A percentile compares a stretch with the other conserved stretches of the same genome.
These are phyloP conservation scores for Kwoniella sp. DNA, from an alignment of 768 basidiomycete species.

Conservation along the genomic window DNA sequence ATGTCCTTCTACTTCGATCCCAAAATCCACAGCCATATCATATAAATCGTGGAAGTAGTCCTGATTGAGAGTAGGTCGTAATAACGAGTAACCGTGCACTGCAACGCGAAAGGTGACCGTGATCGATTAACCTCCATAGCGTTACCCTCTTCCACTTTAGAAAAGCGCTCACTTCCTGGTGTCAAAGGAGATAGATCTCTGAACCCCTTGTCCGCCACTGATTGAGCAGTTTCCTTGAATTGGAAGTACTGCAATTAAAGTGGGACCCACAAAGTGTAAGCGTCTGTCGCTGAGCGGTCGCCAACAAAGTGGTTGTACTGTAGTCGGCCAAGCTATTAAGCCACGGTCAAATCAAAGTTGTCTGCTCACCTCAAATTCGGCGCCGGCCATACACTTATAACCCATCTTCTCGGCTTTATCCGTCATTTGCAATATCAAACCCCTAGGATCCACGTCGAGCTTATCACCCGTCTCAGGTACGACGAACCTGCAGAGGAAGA, in stretches of 20 bases:
- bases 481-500: slow-evolving; percentile 87
- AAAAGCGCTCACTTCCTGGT: slow-evolving; percentile 72
- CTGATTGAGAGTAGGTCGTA: slow-evolving; percentile 85
- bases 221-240: slow-evolving; percentile 73
- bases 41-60: slow-evolving; percentile 88
- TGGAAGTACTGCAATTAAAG: slow-evolving; percentile 44
- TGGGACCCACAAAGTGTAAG: no score
- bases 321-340: no score
- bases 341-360: not conserved
- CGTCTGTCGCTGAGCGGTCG: no score
- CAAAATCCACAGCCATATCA: slow-evolving; percentile 67
- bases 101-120: not conserved
- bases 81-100: slow-evolving; percentile 97
- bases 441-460: slow-evolving; percentile 82
- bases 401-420: slow-evolving; percentile 60
- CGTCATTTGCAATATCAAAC: slow-evolving; percentile 67
- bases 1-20: slow-evolving; percentile 80
- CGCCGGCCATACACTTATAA: slow-evolving; percentile 71
- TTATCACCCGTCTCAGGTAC: slow-evolving; percentile 82
- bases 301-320: no score
- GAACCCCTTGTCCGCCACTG: slow-evolving; percentile 76
- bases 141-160: no score
- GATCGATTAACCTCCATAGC: no score
- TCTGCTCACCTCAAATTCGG: slow-evolving; percentile 82
- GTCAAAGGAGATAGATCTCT: slow-evolving; percentile 75